Conservation (phyloP, 164 flowering plant species). For the Vitis vinifera region ASM3070453v1 NC_081806.1:5346001-5346500, state of each 20-base stretch:
- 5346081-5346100: conserved; percentile 78
- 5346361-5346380: no score
- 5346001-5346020: conserved; percentile 71
- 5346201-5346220: conserved; percentile 92
- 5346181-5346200: conserved; percentile 90
- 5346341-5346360: no score
- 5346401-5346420: no score
- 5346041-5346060: conserved; percentile 57
- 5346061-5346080: conserved; percentile 81
- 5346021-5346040: conserved; percentile 63
- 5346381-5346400: no score
- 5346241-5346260: background rate
- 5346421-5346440: no score
- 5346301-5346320: background rate
- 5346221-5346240: conserved; percentile 97
- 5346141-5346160: conserved; percentile 95
- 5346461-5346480: no score
- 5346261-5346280: background rate
- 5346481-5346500: no score
- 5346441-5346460: no score
- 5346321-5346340: no score
- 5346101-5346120: conserved; percentile 88
- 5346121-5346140: conserved; percentile 92
- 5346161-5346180: conserved; percentile 76
- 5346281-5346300: background rate